phyloP scores from a whole-genome alignment of 192 early-diverging fungal genomes.

The Spinellus fusiger region DNA sequence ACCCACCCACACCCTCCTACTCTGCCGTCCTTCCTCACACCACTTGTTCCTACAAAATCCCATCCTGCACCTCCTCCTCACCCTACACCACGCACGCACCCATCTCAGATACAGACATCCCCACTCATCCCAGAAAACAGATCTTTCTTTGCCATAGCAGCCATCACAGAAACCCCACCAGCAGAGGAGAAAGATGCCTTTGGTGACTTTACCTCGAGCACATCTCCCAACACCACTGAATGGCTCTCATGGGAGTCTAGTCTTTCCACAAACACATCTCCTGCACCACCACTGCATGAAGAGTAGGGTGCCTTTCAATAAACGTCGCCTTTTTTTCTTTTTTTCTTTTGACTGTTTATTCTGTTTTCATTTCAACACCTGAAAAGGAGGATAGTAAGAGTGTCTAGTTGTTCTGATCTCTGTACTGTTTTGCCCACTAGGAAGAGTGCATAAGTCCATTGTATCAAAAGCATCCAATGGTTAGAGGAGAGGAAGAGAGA shows the following conservation, averaged over 20 bases:
- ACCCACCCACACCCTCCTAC: neutral
- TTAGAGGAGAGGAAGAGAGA: neutral
- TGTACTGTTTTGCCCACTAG: conserved; percentile 40
- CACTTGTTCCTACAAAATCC: neutral
- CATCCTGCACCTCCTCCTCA: too few relatives aligned
- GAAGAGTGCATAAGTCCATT: neutral
- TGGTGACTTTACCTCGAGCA: neutral
- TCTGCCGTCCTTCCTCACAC: neutral
- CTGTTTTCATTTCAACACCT: too few relatives aligned
- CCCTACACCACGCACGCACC: neutral
- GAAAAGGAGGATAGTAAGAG: too few relatives aligned
- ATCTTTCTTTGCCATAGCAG: too few relatives aligned
- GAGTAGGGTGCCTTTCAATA: too few relatives aligned
- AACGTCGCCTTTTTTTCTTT: too few relatives aligned
- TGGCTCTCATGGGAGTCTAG: neutral
- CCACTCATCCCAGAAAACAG: too few relatives aligned
- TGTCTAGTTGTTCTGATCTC: conserved; percentile 22
- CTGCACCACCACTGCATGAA: neutral
- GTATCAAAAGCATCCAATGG: neutral
- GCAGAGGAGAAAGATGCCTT: neutral
- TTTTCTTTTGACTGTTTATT: too few relatives aligned
- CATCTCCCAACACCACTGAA: neutral
- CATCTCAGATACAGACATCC: neutral
- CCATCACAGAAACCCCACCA: too few relatives aligned
- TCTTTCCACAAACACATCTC: neutral